Evolutionary conservation across 345 rosid genomes (phyloP).

Genomic region (Hibiscus mutabilis): DNA sequence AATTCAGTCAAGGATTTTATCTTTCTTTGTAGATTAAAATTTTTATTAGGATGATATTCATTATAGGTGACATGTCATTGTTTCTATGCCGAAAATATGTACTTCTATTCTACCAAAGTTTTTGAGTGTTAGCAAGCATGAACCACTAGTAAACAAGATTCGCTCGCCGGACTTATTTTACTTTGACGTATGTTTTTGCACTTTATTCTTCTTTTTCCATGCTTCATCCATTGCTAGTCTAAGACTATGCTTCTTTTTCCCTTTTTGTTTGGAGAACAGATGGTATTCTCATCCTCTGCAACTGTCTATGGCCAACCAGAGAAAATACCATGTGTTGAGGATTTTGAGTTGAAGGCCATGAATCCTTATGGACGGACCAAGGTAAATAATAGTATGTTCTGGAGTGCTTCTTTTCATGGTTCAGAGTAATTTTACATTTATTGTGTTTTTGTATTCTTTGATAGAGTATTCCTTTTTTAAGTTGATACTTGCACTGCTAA

Average conservation of each 20-base stretch:
- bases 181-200: background rate
- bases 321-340: constrained; percentile 74
- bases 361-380: constrained; percentile 93
- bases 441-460: background rate
- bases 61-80: background rate
- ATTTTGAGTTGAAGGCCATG: constrained; percentile 66
- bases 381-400: constrained; percentile 30
- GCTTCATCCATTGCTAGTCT: background rate
- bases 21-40: background rate
- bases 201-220: background rate
- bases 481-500: background rate
- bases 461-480: background rate
- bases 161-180: too few species aligned
- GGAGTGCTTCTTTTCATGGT: background rate
- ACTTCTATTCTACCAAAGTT: too few species aligned
- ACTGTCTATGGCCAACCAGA: constrained; percentile 97
- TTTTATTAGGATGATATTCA: background rate
- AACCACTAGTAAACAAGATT: too few species aligned
- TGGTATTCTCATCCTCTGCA: constrained; percentile 97
- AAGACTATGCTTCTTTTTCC: background rate
- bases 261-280: constrained; percentile 24
- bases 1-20: too few species aligned
- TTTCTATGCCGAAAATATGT: background rate
- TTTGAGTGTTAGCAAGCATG: too few species aligned
- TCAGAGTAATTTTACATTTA: background rate